Evolutionary conservation across 108 stramenopile species (phyloP), one percentile per base, ranked within the genome.

Genomic region (Discostella stelligeroides): DNA sequence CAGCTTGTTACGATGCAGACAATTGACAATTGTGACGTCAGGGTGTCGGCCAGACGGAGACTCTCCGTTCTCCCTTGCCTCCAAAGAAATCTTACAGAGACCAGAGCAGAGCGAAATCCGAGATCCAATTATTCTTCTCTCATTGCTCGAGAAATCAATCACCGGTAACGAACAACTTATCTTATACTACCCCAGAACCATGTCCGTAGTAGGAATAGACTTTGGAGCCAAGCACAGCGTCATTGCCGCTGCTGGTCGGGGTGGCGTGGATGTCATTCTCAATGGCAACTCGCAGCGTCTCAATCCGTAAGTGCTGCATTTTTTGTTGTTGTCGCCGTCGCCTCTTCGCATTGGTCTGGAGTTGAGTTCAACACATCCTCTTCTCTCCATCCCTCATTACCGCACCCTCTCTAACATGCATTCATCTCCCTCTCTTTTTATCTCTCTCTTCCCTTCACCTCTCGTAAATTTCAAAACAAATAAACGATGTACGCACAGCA

Each of bases 231-330:
- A 86, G 51, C 88, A 95, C 82, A 84, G 88, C 66, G 84, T 96
- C 20, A 95, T 99, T 64, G 96, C 96, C 23, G 90, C 96, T 53
- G 98, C 97, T 2, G 97, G 92, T 27, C 83, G 95, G 39, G 97
- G 99, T 49, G 98, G 98, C 39, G 96, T 98, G 27, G 97, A 98
- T 78, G 97, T 98, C 34, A 89, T 98, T 81, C 89, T 99, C 42
- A 99, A 99, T 88, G 98, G 97, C 58, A 94, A 86, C 68, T 94
- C 92, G 59, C 95, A 98, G 73, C 92, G 99, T 50, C 92, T 93
- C 59, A 99, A 97, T 77, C 94, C 96, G 83, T 94, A 84, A 87
- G 89, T 96, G 27, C 58, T 84, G 40, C 39, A 25, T 34, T 9
- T 24, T 4, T 25, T 28, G 46, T 47, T 20, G 15, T 50, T 34